Evolutionary conservation across 345 rosid genomes (phyloP), one percentile per base, ranked within the genome.

Genomic region (Populus simonii): DNA sequence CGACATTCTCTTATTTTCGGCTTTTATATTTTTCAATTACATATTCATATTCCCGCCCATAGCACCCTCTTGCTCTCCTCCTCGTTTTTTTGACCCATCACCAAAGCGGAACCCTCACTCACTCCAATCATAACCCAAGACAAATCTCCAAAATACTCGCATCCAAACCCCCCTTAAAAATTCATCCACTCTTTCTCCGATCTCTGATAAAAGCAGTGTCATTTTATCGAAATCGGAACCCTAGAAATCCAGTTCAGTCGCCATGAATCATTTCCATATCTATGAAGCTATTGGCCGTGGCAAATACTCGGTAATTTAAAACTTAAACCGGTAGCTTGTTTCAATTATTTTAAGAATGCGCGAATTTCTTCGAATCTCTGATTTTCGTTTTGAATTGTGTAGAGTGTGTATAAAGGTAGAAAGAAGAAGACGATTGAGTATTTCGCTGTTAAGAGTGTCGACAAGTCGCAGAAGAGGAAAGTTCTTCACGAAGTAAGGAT

Each of bases 261-360:
- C 67, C 80, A 95, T 95, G 99, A 93, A 95, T 82, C 92, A 92
- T 62, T 95, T 87, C 78, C 99, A 95, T 88, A 88, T 95, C 80
- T 95, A 95, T 86, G 98, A 90, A 85, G 98, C 99, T 70, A 92
- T 95, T 67, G 98, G 99, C 67, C 99, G 92, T 61, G 99, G 99
- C 75, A 96, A 93, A 83, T 89, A 86, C 92, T 93, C 99, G 91
- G 99, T 96, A 86, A 76, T 61, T 74, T 66, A 20, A 9, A 33
- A 33, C 59, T 66, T 53, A 71, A 66, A 65, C 15, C 18, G 68
- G 45, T 9, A 71, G 9, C 66, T 55, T 47, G 17, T 55, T 71
- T 27, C 0, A 13, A 73, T 31, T 36, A 31, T 55, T 55, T 80
- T 53, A 6, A 1, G 66, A 12, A 17, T 70, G 2, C 51, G 71